Conservation (phyloP, 2,329 filamentous ascomycete species). For the Helotiales sp. region DNA sequence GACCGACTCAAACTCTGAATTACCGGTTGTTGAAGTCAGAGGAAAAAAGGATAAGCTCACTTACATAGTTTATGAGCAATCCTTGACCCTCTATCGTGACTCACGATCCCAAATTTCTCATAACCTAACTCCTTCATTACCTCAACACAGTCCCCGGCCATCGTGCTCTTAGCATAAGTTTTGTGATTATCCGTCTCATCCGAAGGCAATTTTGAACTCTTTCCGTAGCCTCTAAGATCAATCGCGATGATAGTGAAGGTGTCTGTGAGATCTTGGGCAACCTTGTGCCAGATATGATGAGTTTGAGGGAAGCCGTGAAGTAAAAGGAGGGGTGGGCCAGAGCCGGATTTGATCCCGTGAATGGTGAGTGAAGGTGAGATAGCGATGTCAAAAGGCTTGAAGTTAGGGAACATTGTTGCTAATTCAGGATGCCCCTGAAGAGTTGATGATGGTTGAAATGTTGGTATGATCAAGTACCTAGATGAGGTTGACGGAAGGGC, state of each 20-base stretch:
- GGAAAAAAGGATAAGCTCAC: background rate
- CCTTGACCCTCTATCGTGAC: constrained; percentile 1
- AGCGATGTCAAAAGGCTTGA: constrained; percentile 41
- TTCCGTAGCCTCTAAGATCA: constrained; percentile 53
- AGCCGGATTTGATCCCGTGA: constrained; percentile 41
- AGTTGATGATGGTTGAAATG: background rate
- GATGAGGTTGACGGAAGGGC: background rate
- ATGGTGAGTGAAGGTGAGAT: constrained; percentile 43
- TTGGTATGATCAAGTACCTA: background rate
- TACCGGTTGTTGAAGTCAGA: no score
- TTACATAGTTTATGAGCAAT: background rate
- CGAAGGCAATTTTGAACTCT: constrained; percentile 45
- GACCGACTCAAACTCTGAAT: no score
- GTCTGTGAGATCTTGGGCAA: constrained; percentile 41
- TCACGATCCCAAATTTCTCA: constrained; percentile 25
- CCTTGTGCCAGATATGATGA: constrained; percentile 51
- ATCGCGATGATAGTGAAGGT: constrained; percentile 45
- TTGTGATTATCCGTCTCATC: constrained; percentile 10
- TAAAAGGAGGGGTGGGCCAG: constrained; percentile 44
- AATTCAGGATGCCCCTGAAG: background rate
- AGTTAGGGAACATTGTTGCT: constrained; percentile 41
- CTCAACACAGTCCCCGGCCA: constrained; percentile 47
- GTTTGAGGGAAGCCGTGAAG: constrained; percentile 55
- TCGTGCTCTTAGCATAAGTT: constrained; percentile 48
- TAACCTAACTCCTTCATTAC: constrained; percentile 46